phyloP scores from a whole-genome alignment of 2,329 filamentous ascomycete genomes.

The Sporothrix luriei region DNA sequence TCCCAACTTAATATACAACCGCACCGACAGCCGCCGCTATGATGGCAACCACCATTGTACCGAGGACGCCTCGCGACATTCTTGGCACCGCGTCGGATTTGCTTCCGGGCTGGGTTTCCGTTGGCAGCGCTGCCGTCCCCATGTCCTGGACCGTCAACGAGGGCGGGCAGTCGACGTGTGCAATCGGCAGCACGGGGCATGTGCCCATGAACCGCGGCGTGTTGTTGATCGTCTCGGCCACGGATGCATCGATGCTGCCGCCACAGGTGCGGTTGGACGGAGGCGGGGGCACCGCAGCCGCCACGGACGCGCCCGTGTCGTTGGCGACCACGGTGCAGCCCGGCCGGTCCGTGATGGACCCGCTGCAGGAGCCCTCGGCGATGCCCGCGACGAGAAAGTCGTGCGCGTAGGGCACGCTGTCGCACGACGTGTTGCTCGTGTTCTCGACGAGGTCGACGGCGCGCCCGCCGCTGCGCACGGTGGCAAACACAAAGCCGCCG shows the following conservation, averaged over 20 bases:
- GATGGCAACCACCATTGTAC: not conserved
- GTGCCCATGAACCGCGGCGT: not conserved
- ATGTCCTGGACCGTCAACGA: conserved; percentile 4
- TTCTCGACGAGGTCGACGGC: not conserved
- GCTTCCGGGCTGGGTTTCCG: not conserved
- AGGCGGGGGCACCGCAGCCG: not conserved
- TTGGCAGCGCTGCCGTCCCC: conserved; percentile 1
- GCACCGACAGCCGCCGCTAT: not conserved
- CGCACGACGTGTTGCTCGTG: not conserved
- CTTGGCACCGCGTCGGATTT: not conserved
- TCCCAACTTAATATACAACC: not conserved
- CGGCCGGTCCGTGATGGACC: not conserved
- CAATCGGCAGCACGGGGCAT: conserved; percentile 2
- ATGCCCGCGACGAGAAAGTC: not conserved
- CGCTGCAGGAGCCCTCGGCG: conserved; percentile 17
- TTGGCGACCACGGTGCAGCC: conserved; percentile 10
- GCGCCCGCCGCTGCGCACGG: conserved; percentile 1
- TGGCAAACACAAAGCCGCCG: conserved; percentile 9
- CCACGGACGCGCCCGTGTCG: not conserved
- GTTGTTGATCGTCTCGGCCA: not conserved
- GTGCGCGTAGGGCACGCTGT: conserved; percentile 6
- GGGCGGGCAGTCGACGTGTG: not conserved
- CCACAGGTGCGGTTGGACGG: not conserved
- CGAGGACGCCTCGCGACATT: not conserved
- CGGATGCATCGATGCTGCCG: not conserved